Evolutionary conservation across 345 rosid genomes (phyloP), one percentile per base, ranked within the genome.

Genomic region (Aurinia saxatilis): DNA sequence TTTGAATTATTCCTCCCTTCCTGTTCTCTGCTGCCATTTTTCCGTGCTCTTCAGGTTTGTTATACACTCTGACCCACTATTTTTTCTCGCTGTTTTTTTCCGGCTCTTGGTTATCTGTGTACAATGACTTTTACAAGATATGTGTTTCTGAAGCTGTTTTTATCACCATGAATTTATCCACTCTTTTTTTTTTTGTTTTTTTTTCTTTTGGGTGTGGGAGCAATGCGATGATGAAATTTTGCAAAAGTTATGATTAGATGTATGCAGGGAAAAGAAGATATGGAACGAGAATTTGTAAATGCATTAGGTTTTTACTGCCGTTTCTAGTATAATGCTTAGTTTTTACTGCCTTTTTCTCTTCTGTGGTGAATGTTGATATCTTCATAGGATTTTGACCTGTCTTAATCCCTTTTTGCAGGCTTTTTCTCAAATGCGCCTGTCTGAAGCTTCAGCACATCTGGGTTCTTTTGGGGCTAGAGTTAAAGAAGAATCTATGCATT

Each of bases 1-100:
- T 93, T 93, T 78, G 99, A 93, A 60, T 76, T 93, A 88, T 93
- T 93, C 77, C 95, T 93, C 72, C 97, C 99, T 63, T 90, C 96
- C 10, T 90, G 95, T 74, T 82, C 95, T 66, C 76, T 93, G 29
- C 73, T 93, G 59, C 90, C 97, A 71, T 87, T 93, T 76, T 66
- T 90, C 75, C 90, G 99, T 44, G 96, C 97, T 57, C 95, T 93
- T 76, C 99, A 93, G 99, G 99, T 92, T 56, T 66, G 84, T 75
- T 67, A 47, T 62, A 67, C 61, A 68, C 66, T 59, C 53, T 60
- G 7, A 38, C n/a, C 15, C 50, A 38, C 34, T 27, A 46, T 31
- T 21, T 18, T 14, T 50, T 39, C 31, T 52, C 16, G 23, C 59
- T 29, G 14, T 33, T 34, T 58, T 19, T 65, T 25, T 31, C 8